These are phyloP conservation scores for Rhizophora apiculata DNA, from an alignment of 345 rosid species.

Conservation along the genomic window DNA sequence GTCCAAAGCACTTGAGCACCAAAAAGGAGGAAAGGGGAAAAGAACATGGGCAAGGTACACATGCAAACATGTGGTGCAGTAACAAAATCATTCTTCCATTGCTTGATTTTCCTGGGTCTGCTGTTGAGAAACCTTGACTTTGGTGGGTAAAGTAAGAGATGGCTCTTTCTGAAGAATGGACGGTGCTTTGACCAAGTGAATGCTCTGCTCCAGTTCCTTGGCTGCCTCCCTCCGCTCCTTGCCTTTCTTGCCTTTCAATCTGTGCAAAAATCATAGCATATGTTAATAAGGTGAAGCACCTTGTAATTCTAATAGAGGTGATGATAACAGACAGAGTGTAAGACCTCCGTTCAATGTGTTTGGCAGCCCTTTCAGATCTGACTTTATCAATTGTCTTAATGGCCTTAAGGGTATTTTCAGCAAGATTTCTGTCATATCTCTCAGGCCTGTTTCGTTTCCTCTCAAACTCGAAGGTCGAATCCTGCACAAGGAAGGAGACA, in stretches of 20 bases:
- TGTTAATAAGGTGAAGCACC: neutral
- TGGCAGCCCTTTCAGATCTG: slow-evolving; percentile 46
- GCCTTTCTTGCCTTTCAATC: slow-evolving; percentile 51
- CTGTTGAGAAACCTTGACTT: slow-evolving; percentile 43
- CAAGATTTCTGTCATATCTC: slow-evolving; percentile 82
- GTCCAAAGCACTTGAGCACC: too few relatives aligned
- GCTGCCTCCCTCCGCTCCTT: slow-evolving; percentile 38
- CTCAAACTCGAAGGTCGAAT: slow-evolving; percentile 89
- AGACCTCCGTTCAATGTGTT: slow-evolving; percentile 59
- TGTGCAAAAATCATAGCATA: slow-evolving; percentile 24
- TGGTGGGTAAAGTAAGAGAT: slow-evolving; percentile 40
- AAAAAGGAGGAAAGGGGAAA: too few relatives aligned
- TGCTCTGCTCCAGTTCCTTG: slow-evolving; percentile 47
- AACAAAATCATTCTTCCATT: slow-evolving; percentile 64
- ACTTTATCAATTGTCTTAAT: slow-evolving; percentile 89
- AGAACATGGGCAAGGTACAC: too few relatives aligned
- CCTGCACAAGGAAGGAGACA: slow-evolving; percentile 31
- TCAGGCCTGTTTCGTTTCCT: slow-evolving; percentile 95
- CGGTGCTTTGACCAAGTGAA: slow-evolving; percentile 55
- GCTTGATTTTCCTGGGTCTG: slow-evolving; percentile 49
- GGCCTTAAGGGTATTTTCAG: slow-evolving; percentile 67
- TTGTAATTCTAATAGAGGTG: neutral
- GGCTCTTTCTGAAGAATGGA: slow-evolving; percentile 26
- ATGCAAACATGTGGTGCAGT: too few relatives aligned
- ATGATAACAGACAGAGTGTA: neutral